Conservation (phyloP, 1,284 basidiomycete species). For the Ustilago esculenta region DNA sequence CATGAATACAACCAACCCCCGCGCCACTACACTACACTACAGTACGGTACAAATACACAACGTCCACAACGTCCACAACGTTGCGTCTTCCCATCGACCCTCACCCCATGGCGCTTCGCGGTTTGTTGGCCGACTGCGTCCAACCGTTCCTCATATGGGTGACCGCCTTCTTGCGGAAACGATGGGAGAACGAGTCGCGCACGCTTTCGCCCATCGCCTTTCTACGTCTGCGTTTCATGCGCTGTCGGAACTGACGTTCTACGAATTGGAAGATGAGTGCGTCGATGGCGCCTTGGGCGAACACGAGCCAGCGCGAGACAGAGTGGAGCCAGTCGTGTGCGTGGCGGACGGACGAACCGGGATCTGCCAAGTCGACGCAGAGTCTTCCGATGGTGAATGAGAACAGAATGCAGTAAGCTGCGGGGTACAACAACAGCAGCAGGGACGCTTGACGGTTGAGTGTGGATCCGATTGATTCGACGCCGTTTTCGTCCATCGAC, state of each 20-base stretch:
- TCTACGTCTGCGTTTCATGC: slow-evolving; percentile 52
- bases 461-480: slow-evolving; percentile 56
- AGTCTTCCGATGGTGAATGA: slow-evolving; percentile 54
- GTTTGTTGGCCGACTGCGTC: neutral
- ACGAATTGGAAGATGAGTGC: slow-evolving; percentile 62
- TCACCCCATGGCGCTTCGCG: no score
- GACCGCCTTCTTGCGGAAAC: slow-evolving; percentile 15
- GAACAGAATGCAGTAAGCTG: slow-evolving; percentile 55
- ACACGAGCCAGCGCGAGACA: slow-evolving; percentile 53
- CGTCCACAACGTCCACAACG: no score
- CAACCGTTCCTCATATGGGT: slow-evolving; percentile 2
- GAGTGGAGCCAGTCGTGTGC: slow-evolving; percentile 45
- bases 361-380: slow-evolving; percentile 45
- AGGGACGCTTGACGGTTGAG: slow-evolving; percentile 58
- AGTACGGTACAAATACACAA: no score
- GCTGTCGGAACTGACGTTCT: slow-evolving; percentile 51
- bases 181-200: slow-evolving; percentile 18
- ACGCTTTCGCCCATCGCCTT: slow-evolving; percentile 51
- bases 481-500: slow-evolving; percentile 45
- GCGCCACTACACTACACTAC: no score
- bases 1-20: no score
- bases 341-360: slow-evolving; percentile 8
- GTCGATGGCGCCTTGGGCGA: slow-evolving; percentile 59
- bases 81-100: no score
- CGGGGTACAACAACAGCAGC: slow-evolving; percentile 55